Evolutionary conservation across 116 monocot genomes (phyloP), one percentile per base, ranked within the genome.

Genomic region (Papilionanthe hybrid): DNA sequence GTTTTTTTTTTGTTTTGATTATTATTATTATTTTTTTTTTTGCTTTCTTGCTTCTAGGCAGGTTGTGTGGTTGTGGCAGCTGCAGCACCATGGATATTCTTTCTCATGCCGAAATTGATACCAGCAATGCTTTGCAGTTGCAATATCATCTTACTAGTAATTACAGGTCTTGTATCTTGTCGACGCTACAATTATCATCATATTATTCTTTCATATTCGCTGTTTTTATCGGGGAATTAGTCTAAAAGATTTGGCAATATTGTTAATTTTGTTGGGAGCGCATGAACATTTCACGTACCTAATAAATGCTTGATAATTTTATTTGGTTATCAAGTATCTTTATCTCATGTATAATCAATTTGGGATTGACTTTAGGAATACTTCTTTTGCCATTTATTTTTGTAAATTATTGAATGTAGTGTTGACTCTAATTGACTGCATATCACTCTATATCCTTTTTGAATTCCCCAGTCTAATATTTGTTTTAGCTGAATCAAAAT

Each of bases 41-140:
- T 79, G 85, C 82, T 22, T 86, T 69, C 6, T 84, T 28, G 50
- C 82, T 72, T 83, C 71, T 85, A 97, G 97, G 88, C 81, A 84
- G 86, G 91, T 77, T 94, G 87, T 85, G 93, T 91, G 76, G 89
- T 84, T 57, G 88, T 98, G 55, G 90, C 94, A 79, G 88, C 82
- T 60, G 90, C 90, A 72, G 86, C 98, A 56, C 98, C 93, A 60
- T 98, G 98, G 98, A 93, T 98, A 78, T 98, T 98, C 73, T 72
- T 79, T 27, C 77, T 88, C 7, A 77, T 86, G n/a, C 89, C 93
- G 27, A 78, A 86, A 75, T 78, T 98, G 76, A 84, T 91, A 65
- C 81, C 88, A 28, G 80, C 89, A 65, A n/a, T 94, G 65, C 90
- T 98, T 75, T 98, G 98, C 84, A 98, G 98, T 68, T 88, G 86